These are phyloP conservation scores for Rubia yunnanensis DNA, from an alignment of 257 asterid genomes.

Conservation along the genomic window DNA sequence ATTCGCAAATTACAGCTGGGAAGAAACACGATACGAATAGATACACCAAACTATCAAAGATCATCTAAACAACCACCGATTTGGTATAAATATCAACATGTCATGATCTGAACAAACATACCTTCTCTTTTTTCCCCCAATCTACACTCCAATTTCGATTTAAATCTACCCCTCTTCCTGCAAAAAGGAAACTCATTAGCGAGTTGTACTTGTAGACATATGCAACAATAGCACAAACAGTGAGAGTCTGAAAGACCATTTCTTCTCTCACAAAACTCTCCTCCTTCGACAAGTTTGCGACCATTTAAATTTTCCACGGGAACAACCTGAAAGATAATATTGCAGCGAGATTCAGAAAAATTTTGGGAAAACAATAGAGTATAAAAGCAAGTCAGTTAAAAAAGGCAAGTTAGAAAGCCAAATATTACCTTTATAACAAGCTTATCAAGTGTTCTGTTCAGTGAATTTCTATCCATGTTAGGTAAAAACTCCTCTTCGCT, in stretches of 20 bases:
- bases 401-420: background rate
- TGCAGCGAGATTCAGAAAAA: background rate
- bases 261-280: conserved; percentile 96
- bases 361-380: background rate
- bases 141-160: conserved; percentile 96
- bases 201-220: conserved; percentile 7
- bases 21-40: background rate
- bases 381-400: background rate
- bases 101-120: conserved; percentile 5
- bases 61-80: background rate
- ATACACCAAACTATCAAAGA: background rate
- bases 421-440: conserved; percentile 75
- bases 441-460: conserved; percentile 61
- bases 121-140: conserved; percentile 99
- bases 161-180: conserved; percentile 98
- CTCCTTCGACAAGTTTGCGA: conserved; percentile 86
- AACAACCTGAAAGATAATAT: conserved; percentile 48
- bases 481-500: conserved; percentile 97
- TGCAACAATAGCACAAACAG: conserved; percentile 9
- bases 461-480: conserved; percentile 42
- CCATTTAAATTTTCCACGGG: conserved; percentile 94
- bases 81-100: background rate
- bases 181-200: conserved; percentile 13
- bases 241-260: conserved; percentile 43
- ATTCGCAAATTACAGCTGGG: background rate